Evolutionary conservation across 78 protist genomes (phyloP).

Genomic region (Kipferlia bialata): DNA sequence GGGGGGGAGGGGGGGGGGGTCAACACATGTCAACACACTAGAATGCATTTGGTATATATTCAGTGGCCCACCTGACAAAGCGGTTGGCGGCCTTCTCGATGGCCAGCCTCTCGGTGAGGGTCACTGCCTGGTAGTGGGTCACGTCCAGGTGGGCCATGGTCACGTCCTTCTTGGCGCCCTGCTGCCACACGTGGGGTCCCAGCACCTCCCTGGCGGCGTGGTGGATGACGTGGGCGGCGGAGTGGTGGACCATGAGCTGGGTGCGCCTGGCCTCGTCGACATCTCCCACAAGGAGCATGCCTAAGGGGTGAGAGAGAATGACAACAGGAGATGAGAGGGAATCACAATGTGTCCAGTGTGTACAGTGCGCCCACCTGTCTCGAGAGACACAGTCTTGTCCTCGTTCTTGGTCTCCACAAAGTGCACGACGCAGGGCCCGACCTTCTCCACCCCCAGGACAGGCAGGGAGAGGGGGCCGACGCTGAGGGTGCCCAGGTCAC

Average conservation of each 20-base stretch:
- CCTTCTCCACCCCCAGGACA: constrained; percentile 3
- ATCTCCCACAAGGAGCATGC: not conserved
- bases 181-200: constrained; percentile 33
- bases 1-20: too few relatives aligned
- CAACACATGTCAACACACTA: too few relatives aligned
- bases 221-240: constrained; percentile 29
- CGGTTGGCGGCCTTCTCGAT: constrained; percentile 21
- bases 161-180: constrained; percentile 18
- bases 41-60: too few relatives aligned
- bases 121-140: constrained; percentile 19
- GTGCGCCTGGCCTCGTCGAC: constrained; percentile 12
- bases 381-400: too few relatives aligned
- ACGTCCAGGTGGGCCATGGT: constrained; percentile 20
- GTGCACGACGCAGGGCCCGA: not conserved
- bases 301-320: not conserved
- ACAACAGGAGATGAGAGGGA: too few relatives aligned
- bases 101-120: not conserved
- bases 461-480: not conserved
- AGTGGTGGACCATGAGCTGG: constrained; percentile 15
- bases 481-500: constrained; percentile 19
- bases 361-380: too few relatives aligned
- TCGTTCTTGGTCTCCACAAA: not conserved
- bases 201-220: constrained; percentile 10
- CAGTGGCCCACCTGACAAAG: too few relatives aligned
- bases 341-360: too few relatives aligned